Evolutionary conservation across 2,329 filamentous ascomycete genomes (phyloP).

Genomic region (Aspergillus luchuensis): DNA sequence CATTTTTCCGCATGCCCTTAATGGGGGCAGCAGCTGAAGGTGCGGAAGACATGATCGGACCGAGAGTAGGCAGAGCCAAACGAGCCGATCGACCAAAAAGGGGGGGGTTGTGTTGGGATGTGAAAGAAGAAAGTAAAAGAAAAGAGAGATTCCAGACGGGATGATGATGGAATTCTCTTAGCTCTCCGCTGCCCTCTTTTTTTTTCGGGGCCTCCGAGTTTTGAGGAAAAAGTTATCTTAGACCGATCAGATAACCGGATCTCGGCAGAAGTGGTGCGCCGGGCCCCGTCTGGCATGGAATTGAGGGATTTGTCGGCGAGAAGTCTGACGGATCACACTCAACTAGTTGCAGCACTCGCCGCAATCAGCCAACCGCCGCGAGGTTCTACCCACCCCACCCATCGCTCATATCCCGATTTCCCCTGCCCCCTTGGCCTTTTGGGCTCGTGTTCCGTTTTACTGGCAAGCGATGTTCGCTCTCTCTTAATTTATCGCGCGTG

Average conservation of each 20-base stretch:
- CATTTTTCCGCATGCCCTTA: conserved; percentile 80
- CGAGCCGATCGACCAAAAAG: conserved; percentile 2
- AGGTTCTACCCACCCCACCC: conserved; percentile 14
- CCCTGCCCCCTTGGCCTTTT: conserved; percentile 20
- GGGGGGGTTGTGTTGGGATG: neutral
- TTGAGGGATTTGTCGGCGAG: conserved; percentile 20
- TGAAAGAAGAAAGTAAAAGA: neutral
- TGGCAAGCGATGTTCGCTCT: conserved; percentile 24
- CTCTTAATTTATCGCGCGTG: conserved; percentile 20
- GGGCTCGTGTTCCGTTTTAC: conserved; percentile 12
- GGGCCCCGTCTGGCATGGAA: conserved; percentile 18
- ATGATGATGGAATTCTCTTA: conserved; percentile 1
- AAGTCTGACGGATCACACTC: conserved; percentile 17
- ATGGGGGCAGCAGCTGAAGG: conserved; percentile 37
- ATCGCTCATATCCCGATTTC: conserved; percentile 8
- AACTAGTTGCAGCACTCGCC: conserved; percentile 17
- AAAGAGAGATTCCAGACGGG: conserved; percentile 1
- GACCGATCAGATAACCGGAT: conserved; percentile 48
- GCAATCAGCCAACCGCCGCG: conserved; percentile 17
- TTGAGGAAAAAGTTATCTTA: conserved; percentile 39
- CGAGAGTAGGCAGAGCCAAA: neutral
- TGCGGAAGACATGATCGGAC: conserved; percentile 49
- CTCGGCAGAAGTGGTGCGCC: conserved; percentile 33
- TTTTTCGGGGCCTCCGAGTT: conserved; percentile 18
- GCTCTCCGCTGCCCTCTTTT: conserved; percentile 15